A percentile compares a stretch with the other conserved stretches of the same genome.
phyloP scores from a whole-genome alignment of 2,329 filamentous ascomycete species.

The Hypomyces perniciosus region DNA sequence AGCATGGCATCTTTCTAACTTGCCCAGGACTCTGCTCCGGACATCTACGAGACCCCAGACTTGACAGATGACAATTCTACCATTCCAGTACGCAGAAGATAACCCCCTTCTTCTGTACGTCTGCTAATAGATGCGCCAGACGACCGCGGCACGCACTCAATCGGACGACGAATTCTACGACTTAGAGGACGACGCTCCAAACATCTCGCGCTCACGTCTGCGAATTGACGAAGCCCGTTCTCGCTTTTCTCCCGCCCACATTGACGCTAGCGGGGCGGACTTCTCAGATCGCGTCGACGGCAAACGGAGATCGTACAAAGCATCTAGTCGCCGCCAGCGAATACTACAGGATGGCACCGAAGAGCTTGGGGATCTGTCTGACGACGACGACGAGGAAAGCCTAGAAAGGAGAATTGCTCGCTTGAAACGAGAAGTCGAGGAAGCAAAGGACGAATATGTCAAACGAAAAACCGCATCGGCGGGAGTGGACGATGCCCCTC shows the following conservation, averaged over 20 bases:
- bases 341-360: constrained; percentile 58
- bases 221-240: constrained; percentile 73
- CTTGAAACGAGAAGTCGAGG: constrained; percentile 75
- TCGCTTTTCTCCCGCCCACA: constrained; percentile 67
- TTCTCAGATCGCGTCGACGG: constrained; percentile 84
- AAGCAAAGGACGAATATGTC: constrained; percentile 58
- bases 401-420: constrained; percentile 75
- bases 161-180: constrained; percentile 60
- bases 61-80: constrained; percentile 87
- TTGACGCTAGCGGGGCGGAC: constrained; percentile 74
- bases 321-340: constrained; percentile 60
- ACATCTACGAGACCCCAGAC: constrained; percentile 95
- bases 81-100: constrained; percentile 54
- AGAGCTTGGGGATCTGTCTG: constrained; percentile 68
- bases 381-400: constrained; percentile 69
- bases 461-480: constrained; percentile 40
- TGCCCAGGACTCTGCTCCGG: constrained; percentile 76
- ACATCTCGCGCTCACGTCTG: constrained; percentile 70
- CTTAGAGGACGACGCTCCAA: constrained; percentile 55
- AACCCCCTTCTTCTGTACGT: background rate
- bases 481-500: constrained; percentile 45
- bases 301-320: constrained; percentile 78
- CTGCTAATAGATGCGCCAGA: constrained; percentile 33
- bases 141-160: constrained; percentile 48
- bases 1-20: constrained; percentile 11